These are phyloP conservation scores for Leishmania lainsoni DNA, from an alignment of 208 protist genomes.

Conservation along the genomic window DNA sequence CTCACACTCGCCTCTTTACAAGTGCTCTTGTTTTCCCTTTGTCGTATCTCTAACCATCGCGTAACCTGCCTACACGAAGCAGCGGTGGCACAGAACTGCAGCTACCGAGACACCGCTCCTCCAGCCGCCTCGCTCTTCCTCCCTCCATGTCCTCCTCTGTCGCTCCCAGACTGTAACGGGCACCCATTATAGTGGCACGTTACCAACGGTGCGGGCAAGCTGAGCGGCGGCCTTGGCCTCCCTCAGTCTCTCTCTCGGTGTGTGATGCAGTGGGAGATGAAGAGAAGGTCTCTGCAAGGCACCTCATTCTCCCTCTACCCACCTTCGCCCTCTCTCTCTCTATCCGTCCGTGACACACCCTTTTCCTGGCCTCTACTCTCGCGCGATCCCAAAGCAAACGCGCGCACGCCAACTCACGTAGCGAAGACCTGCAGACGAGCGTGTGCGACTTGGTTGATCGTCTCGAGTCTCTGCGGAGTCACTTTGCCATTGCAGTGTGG, in stretches of 20 bases:
- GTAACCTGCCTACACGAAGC: neutral
- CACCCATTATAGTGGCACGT: neutral
- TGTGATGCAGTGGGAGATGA: neutral
- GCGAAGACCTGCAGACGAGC: neutral
- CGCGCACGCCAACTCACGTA: neutral
- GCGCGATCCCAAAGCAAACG: neutral
- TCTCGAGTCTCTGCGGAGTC: neutral
- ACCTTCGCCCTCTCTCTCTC: neutral
- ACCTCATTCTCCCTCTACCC: neutral
- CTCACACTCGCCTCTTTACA: neutral
- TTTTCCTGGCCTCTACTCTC: neutral
- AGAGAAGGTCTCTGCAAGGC: neutral
- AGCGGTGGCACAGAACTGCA: neutral
- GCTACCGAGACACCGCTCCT: neutral
- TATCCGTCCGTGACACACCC: too few species aligned
- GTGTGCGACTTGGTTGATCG: neutral
- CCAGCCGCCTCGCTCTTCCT: neutral
- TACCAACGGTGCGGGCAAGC: neutral
- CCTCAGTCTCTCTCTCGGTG: neutral
- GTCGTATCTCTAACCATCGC: neutral
- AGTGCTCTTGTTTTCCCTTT: neutral
- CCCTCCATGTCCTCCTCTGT: neutral
- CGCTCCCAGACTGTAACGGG: neutral
- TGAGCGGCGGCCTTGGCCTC: neutral
- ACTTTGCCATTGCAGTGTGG: too few species aligned